Evolutionary conservation across 495 filamentous ascomycete species (phyloP).

Genomic region (Xylaria intraflava): DNA sequence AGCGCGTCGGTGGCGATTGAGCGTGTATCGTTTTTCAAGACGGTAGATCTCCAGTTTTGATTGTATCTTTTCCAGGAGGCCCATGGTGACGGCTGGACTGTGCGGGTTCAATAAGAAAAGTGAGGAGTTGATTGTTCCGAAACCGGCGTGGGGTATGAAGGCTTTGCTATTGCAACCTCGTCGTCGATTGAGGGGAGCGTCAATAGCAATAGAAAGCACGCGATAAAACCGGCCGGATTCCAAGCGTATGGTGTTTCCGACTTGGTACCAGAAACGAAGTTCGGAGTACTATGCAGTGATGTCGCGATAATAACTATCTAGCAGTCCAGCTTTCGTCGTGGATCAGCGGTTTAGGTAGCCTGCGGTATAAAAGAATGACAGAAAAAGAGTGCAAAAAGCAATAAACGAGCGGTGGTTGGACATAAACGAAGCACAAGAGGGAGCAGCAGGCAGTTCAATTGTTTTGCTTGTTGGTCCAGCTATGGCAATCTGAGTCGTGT

Average conservation of each 20-base stretch:
- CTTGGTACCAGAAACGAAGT: not conserved
- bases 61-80: constrained; percentile 46
- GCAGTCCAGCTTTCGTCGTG: not conserved
- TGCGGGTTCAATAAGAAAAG: not conserved
- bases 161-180: too few relatives aligned
- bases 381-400: not conserved
- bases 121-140: not conserved
- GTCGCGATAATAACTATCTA: not conserved
- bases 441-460: not conserved
- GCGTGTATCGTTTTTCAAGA: constrained; percentile 86
- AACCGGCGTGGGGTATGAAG: not conserved
- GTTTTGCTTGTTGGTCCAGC: too few relatives aligned
- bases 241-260: not conserved
- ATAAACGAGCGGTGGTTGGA: not conserved
- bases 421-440: not conserved
- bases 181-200: not conserved
- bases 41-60: constrained; percentile 79
- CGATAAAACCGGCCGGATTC: not conserved
- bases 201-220: not conserved
- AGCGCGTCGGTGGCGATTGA: constrained; percentile 70
- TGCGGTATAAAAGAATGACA: not conserved
- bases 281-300: not conserved
- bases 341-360: not conserved
- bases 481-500: too few relatives aligned
- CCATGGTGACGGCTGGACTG: constrained; percentile 16